Conservation (phyloP, 2,329 filamentous ascomycete species). For the Pseudogymnoascus sp. region DNA sequence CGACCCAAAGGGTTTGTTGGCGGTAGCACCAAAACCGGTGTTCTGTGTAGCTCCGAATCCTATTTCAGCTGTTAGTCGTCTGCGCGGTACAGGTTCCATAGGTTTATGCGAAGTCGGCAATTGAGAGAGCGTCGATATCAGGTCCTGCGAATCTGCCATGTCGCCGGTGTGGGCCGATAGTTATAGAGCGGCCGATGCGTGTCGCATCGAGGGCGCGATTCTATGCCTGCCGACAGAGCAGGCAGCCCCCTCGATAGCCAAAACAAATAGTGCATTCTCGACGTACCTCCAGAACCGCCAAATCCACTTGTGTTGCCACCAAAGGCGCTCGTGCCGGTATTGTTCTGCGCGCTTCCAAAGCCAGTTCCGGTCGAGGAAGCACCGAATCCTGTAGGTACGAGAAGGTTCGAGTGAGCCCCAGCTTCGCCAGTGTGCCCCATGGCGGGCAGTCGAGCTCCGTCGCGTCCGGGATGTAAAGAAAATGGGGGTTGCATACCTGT, state of each 20-base stretch:
- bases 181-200: background rate
- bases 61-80: conserved; percentile 12
- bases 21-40: conserved; percentile 23
- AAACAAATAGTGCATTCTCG: conserved; percentile 13
- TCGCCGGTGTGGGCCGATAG: background rate
- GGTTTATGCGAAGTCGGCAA: background rate
- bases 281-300: conserved; percentile 32
- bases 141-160: background rate
- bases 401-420: conserved; percentile 27
- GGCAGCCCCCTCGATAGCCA: background rate
- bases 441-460: conserved; percentile 12
- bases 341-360: conserved; percentile 32
- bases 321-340: conserved; percentile 32
- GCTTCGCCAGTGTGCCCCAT: conserved; percentile 19
- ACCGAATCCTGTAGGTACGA: conserved; percentile 34
- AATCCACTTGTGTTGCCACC: conserved; percentile 29
- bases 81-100: background rate
- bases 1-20: conserved; percentile 38
- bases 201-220: background rate
- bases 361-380: conserved; percentile 28
- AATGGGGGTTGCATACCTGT: conserved; percentile 26
- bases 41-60: conserved; percentile 37
- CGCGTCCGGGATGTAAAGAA: conserved; percentile 12
- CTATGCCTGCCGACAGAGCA: background rate
- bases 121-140: background rate